Evolutionary conservation across 2,329 filamentous ascomycete genomes (phyloP).

Genomic region (Zymoseptoria passerinii): DNA sequence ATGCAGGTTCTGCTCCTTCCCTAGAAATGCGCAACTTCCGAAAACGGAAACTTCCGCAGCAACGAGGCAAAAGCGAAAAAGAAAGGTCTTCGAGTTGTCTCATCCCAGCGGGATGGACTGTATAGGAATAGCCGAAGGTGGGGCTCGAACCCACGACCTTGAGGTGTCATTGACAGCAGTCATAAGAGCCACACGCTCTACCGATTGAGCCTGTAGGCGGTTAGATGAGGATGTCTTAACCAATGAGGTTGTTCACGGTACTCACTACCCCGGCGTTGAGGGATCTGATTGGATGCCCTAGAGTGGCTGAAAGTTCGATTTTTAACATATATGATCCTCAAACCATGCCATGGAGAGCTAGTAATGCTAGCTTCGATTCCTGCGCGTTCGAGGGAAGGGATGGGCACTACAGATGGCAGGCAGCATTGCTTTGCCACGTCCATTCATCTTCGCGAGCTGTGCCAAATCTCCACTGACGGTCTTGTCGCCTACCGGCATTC

Average conservation of each 20-base stretch:
- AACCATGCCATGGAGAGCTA: no score
- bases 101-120: not conserved
- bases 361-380: no score
- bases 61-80: not conserved
- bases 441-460: no score
- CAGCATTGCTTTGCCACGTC: no score
- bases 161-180: constrained; percentile 7
- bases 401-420: no score
- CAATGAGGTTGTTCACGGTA: not conserved
- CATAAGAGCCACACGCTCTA: constrained; percentile 22
- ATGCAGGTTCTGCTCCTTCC: not conserved
- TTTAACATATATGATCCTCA: no score
- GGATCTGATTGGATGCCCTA: not conserved
- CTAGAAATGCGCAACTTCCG: not conserved
- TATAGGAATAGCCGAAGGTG: constrained; percentile 23
- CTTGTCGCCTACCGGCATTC: no score
- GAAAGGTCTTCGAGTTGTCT: not conserved
- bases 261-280: not conserved
- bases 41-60: not conserved
- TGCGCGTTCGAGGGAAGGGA: no score
- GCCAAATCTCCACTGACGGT: no score
- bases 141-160: constrained; percentile 22
- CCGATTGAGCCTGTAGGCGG: not conserved
- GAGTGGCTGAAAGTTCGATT: no score
- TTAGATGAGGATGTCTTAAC: not conserved